Evolutionary conservation across 2,329 filamentous ascomycete genomes (phyloP).

Genomic region (Fusarium liriodendri): DNA sequence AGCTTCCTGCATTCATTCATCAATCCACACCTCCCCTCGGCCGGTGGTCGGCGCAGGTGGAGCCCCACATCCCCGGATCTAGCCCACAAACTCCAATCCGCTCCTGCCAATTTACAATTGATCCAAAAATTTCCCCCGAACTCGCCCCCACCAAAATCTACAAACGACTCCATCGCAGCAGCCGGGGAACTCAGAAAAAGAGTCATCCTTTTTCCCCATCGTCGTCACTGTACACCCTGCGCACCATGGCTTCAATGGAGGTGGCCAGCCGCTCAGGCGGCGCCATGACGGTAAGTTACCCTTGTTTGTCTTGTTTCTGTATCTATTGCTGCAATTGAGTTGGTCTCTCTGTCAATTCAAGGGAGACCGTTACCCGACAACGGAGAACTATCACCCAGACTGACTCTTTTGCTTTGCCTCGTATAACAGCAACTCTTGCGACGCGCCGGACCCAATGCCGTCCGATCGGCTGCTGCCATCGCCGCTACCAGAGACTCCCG

Average conservation of each 20-base stretch:
- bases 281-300: slow-evolving; percentile 56
- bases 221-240: slow-evolving; percentile 26
- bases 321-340: slow-evolving; percentile 17
- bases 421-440: slow-evolving; percentile 52
- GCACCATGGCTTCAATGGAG: slow-evolving; percentile 63
- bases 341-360: neutral
- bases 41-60: slow-evolving; percentile 38
- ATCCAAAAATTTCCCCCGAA: slow-evolving; percentile 45
- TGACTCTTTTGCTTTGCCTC: slow-evolving; percentile 19
- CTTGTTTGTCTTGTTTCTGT: neutral
- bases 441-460: slow-evolving; percentile 48
- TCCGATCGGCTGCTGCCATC: slow-evolving; percentile 38
- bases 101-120: slow-evolving; percentile 49
- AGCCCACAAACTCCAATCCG: slow-evolving; percentile 48
- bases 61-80: slow-evolving; percentile 43
- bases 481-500: slow-evolving; percentile 50
- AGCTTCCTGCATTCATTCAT: neutral
- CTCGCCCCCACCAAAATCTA: slow-evolving; percentile 42
- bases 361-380: slow-evolving; percentile 1
- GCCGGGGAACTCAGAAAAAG: slow-evolving; percentile 6
- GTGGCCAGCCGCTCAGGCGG: slow-evolving; percentile 61
- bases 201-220: slow-evolving; percentile 25
- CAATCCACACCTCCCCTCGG: slow-evolving; percentile 12
- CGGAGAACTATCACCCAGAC: neutral
- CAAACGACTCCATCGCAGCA: slow-evolving; percentile 17